Base-by-base conservation (phyloP, 208 protist species). In the Trypanosomatidae sp. region DNA sequence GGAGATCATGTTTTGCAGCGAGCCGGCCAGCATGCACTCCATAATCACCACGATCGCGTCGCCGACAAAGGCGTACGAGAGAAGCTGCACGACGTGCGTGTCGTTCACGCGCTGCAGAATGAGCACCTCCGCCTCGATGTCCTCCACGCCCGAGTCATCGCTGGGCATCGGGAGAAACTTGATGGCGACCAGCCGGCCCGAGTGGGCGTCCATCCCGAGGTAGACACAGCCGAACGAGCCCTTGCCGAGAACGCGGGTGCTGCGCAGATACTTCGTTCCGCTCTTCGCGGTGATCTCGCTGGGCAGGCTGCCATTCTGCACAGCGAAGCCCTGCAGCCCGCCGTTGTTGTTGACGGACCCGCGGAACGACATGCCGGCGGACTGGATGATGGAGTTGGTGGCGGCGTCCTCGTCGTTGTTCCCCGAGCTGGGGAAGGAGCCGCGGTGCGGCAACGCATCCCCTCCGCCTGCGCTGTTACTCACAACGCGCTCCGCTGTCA, bases 11-110 rank as follows among this genome's bases (percentile, higher is more conserved):
- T 87, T 87, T 62, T 93, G 81, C 66, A 97, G 67, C 7, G 90
- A 95, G 5, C 93, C 93, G 13, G 89, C 93, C 75, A 94, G 80
- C 90, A 97, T 93, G 77, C 91, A 97, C 72, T 97, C 93, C 93
- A 97, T 95, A 19, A 95, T 72, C 41, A 97, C 82, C 46, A 97
- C 81, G 56, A 97, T 90, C 30, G 73, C 74, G 71, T 90, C 83
- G 22, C 72, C 80, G 39, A 81, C 75, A 55, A 97, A 90, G 58
- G 89, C 88, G 78, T 94, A 96, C 22, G 87, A 88, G 55, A 95
- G 90, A 60, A 96, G 92, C 77, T 94, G 84, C 58, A 97, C 93
- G 0, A 97, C 87, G 78, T 97, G 88, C 2, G 71, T 76, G 74
- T 94, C 91, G 77, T 92, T 94, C n/a, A 97, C 86, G n/a, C 82